These are phyloP conservation scores for Dendrothele bispora DNA, from an alignment of 768 basidiomycete species.

Conservation along the genomic window DNA sequence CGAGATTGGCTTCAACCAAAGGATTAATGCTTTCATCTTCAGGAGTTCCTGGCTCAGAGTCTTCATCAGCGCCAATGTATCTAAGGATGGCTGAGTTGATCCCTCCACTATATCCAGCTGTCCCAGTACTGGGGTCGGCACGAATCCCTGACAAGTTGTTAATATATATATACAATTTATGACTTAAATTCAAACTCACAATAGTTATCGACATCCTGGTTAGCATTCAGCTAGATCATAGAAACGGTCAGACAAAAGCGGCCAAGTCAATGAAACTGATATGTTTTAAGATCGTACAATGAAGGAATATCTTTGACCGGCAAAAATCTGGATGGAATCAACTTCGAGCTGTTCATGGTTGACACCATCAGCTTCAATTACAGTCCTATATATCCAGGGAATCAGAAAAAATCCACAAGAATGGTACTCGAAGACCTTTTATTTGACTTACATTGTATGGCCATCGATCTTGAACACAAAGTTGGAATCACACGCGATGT, in stretches of 20 bases:
- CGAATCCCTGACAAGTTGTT: conserved; percentile 15
- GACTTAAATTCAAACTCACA: conserved; percentile 16
- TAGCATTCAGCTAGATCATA: conserved; percentile 14
- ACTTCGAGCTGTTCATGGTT: conserved; percentile 25
- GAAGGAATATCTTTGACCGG: conserved; percentile 7
- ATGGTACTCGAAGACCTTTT: too few species aligned
- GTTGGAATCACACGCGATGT: conserved; percentile 10
- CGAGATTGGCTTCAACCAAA: conserved; percentile 18
- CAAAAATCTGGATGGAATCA: conserved; percentile 16
- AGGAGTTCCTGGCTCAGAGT: conserved; percentile 7
- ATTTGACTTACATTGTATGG: conserved; percentile 9
- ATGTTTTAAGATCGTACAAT: background rate
- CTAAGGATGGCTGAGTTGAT: conserved; percentile 40
- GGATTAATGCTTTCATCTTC: background rate
- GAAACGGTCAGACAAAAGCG: background rate
- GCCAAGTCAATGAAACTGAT: background rate
- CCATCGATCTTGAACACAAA: conserved; percentile 13
- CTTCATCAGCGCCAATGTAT: conserved; percentile 24
- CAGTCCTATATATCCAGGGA: background rate
- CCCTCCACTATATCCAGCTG: conserved; percentile 10
- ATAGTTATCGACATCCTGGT: conserved; percentile 32
- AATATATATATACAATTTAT: conserved; percentile 1
- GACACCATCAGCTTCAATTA: conserved; percentile 43
- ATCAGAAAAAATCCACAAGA: too few species aligned
- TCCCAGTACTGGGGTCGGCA: conserved; percentile 15